These are phyloP conservation scores for Trichoderma virens DNA, from an alignment of 495 filamentous ascomycete species.

Conservation along the genomic window DNA sequence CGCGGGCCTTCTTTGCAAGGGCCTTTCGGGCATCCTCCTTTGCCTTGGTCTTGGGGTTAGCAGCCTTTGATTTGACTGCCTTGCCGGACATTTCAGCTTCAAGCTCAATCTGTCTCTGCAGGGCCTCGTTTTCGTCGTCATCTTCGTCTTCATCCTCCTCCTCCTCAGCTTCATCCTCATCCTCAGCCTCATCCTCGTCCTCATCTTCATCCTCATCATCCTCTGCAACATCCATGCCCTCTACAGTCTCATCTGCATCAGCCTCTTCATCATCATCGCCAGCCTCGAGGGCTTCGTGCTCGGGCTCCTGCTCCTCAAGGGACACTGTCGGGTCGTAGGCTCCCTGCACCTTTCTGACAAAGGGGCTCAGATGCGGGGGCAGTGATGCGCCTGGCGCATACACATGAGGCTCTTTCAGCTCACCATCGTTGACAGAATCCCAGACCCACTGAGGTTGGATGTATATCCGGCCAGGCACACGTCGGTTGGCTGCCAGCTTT, in stretches of 20 bases:
- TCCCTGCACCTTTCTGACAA: slow-evolving; percentile 78
- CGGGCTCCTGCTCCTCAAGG: slow-evolving; percentile 72
- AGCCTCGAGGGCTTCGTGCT: slow-evolving; percentile 64
- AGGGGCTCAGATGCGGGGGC: slow-evolving; percentile 91
- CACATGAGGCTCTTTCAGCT: slow-evolving; percentile 75
- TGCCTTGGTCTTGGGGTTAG: slow-evolving; percentile 49
- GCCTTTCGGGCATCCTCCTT: slow-evolving; percentile 57
- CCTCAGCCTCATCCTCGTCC: slow-evolving; percentile 39
- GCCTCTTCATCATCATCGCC: slow-evolving; percentile 50
- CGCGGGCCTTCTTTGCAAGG: slow-evolving; percentile 57
- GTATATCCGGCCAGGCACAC: slow-evolving; percentile 83
- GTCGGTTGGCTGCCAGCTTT: slow-evolving; percentile 46
- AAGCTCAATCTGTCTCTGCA: slow-evolving; percentile 55
- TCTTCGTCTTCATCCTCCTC: slow-evolving; percentile 33
- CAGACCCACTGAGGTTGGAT: slow-evolving; percentile 97
- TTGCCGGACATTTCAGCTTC: slow-evolving; percentile 87
- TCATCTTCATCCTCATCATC: slow-evolving; percentile 31
- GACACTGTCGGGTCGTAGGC: slow-evolving; percentile 82
- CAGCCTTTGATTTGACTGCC: slow-evolving; percentile 36
- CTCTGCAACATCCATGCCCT: slow-evolving; percentile 19
- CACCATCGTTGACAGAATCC: slow-evolving; percentile 88
- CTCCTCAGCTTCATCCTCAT: slow-evolving; percentile 26
- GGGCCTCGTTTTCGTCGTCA: slow-evolving; percentile 43
- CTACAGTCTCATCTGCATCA: slow-evolving; percentile 33
- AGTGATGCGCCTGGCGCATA: slow-evolving; percentile 85